Evolutionary conservation across 2,329 filamentous ascomycete genomes (phyloP).

Genomic region (Pseudogymnoascus sp.): DNA sequence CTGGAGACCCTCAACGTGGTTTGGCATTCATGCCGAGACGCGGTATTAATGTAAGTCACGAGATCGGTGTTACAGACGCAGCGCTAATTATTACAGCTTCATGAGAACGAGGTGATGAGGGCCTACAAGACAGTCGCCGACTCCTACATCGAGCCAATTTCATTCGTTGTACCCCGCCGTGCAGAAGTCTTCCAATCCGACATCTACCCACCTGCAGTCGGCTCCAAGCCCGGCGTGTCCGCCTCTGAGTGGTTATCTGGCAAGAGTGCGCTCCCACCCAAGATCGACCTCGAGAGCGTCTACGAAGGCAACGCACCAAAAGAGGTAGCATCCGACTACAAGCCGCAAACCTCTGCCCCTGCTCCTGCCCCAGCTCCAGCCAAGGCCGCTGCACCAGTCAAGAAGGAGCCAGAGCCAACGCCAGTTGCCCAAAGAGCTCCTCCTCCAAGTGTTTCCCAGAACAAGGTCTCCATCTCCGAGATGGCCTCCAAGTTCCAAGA

Average conservation of each 20-base stretch:
- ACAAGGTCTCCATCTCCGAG: conserved; percentile 76
- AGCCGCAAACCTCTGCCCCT: conserved; percentile 42
- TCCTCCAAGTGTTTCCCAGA: conserved; percentile 68
- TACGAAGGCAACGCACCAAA: conserved; percentile 77
- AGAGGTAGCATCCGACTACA: conserved; percentile 65
- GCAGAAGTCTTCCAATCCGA: conserved; percentile 95
- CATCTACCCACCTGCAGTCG: conserved; percentile 82
- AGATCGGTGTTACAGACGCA: not conserved
- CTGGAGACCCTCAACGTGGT: conserved; percentile 86
- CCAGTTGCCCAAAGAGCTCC: conserved; percentile 44
- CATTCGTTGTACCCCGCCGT: conserved; percentile 89
- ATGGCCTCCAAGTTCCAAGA: conserved; percentile 85
- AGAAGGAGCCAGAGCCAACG: conserved; percentile 44
- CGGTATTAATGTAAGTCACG: conserved; percentile 67
- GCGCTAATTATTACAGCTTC: conserved; percentile 45
- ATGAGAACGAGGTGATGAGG: conserved; percentile 93
- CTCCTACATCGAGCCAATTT: conserved; percentile 87
- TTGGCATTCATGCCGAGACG: conserved; percentile 91
- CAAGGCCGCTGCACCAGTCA: conserved; percentile 35
- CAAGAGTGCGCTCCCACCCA: conserved; percentile 74
- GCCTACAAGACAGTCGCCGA: conserved; percentile 98
- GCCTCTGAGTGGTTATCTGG: conserved; percentile 78
- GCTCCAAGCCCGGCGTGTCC: conserved; percentile 71
- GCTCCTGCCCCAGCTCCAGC: conserved; percentile 37
- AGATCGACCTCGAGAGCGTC: conserved; percentile 87